Evolutionary conservation across 495 filamentous ascomycete genomes (phyloP), one percentile per base, ranked within the genome.

Genomic region (Penicillium pancosmium): DNA sequence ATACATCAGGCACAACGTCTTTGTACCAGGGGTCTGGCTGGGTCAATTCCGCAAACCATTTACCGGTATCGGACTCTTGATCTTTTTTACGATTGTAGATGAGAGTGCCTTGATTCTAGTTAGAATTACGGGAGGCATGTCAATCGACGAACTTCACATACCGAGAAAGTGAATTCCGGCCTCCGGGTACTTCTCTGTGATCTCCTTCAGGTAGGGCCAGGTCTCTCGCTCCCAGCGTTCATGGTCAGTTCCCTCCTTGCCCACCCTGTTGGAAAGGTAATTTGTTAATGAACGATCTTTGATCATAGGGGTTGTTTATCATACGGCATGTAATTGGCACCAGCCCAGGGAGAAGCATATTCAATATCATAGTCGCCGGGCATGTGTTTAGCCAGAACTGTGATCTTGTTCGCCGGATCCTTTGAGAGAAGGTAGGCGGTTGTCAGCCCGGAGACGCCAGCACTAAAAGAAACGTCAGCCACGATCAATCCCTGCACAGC

Each of bases 301-400:
- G 27, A 8, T 2, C 4, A 7, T 9, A 31, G 27, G 27, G 27
- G 27, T 31, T 31, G 27, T 31, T 31, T 31, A 9, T 4, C 27
- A 35, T 76, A 95, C 91, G 94, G 94, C 60, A 94, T 65, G 59
- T 88, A 93, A 69, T 97, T 96, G 38, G 94, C 95, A 50, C 95
- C 94, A 21, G 94, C 94, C 89, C 91, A 97, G 0, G 94, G 94
- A 16, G 91, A 95, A 3, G 91, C 87, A 71, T 98, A 98, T 83
- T 98, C 92, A 53, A 94, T 88, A 67, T 97, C 93, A 76, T 96
- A 97, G 78, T 98, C 94, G 36, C 94, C 94, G 0, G 94, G 94
- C 95, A 98, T 96, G 66, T 98, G 93, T 71, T 97, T 97, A 21
- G 92, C 91, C 3, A 93, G 79, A 23, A 98, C 82, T 4, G 92